phyloP scores from a whole-genome alignment of 2,329 filamentous ascomycete genomes.

The Fusarium burgessii region DNA sequence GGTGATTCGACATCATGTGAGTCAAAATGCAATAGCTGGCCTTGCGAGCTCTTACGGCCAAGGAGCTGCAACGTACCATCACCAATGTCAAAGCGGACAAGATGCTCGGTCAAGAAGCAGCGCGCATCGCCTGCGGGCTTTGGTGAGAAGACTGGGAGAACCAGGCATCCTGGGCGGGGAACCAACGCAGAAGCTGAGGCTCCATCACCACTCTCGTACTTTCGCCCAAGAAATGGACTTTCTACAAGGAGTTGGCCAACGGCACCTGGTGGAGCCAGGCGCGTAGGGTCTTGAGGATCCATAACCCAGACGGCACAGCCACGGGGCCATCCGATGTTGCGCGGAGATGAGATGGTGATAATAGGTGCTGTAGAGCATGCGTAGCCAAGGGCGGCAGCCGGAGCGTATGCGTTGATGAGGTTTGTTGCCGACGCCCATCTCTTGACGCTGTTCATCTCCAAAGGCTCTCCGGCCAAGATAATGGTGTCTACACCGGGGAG shows the following conservation, averaged over 20 bases:
- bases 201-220: background rate
- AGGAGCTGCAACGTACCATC: background rate
- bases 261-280: constrained; percentile 18
- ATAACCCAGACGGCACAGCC: constrained; percentile 27
- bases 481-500: background rate
- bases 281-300: constrained; percentile 16
- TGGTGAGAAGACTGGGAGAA: background rate
- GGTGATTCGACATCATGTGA: background rate
- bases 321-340: constrained; percentile 21
- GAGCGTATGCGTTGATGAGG: constrained; percentile 1
- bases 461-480: background rate
- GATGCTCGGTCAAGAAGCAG: background rate
- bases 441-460: background rate
- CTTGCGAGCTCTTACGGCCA: background rate
- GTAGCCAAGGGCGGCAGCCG: constrained; percentile 1
- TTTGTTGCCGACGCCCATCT: background rate
- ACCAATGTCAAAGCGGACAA: background rate
- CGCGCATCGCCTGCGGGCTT: background rate
- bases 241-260: constrained; percentile 18
- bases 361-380: constrained; percentile 11
- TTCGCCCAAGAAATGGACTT: constrained; percentile 2
- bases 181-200: background rate
- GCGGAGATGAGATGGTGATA: background rate
- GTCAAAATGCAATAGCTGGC: background rate
- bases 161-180: background rate